Conservation (phyloP, 495 filamentous ascomycete species). For the Xylaria nigripes region DNA sequence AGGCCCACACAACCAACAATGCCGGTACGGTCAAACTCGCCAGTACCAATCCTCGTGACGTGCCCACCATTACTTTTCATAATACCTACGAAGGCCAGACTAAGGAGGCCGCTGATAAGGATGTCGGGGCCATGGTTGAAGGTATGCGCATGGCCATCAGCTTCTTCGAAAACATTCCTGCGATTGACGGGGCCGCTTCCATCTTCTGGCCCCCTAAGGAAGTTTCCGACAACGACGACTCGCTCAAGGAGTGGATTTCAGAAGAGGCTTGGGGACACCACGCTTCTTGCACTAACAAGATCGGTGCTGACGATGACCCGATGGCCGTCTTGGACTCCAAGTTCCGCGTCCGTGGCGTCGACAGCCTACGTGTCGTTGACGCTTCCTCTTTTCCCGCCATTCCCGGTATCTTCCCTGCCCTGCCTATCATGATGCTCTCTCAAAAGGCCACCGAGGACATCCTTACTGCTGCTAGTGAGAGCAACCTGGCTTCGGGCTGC, state of each 20-base stretch:
- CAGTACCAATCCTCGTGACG: slow-evolving; percentile 45
- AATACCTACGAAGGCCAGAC: slow-evolving; percentile 39
- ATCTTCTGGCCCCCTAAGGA: slow-evolving; percentile 42
- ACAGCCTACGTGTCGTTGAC: slow-evolving; percentile 55
- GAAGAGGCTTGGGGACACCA: slow-evolving; percentile 53
- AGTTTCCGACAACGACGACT: slow-evolving; percentile 30
- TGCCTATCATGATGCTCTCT: slow-evolving; percentile 46
- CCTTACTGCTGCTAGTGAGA: slow-evolving; percentile 8
- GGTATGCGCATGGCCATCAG: slow-evolving; percentile 34
- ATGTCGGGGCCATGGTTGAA: slow-evolving; percentile 37
- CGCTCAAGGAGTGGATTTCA: slow-evolving; percentile 40
- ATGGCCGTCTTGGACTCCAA: slow-evolving; percentile 51
- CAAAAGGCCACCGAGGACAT: slow-evolving; percentile 52
- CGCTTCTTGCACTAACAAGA: slow-evolving; percentile 49
- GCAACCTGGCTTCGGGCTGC: neutral
- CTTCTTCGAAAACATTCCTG: slow-evolving; percentile 36
- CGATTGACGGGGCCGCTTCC: slow-evolving; percentile 40
- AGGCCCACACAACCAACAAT: slow-evolving; percentile 44
- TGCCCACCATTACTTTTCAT: slow-evolving; percentile 47
- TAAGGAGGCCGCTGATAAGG: slow-evolving; percentile 18
- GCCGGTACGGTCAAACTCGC: slow-evolving; percentile 45
- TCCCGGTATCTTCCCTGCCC: slow-evolving; percentile 41
- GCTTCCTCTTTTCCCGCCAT: slow-evolving; percentile 47
- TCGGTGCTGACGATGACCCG: slow-evolving; percentile 46
- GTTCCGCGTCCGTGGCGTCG: slow-evolving; percentile 49